Base-by-base conservation (phyloP, 2,329 filamentous ascomycete genomes). In the Sporothrix dimorphospora region DNA sequence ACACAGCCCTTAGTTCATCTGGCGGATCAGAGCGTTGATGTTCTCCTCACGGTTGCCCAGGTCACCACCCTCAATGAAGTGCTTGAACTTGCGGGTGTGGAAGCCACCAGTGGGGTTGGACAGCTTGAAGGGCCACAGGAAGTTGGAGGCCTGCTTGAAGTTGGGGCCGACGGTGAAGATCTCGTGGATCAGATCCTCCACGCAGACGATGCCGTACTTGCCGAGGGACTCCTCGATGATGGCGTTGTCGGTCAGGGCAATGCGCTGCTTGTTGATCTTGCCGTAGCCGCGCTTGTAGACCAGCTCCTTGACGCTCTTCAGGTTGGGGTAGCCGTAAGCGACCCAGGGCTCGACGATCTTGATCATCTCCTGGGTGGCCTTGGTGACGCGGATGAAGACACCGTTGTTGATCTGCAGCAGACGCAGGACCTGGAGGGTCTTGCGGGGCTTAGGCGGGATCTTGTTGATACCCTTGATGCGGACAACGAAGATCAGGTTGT, bases 391-490 rank as follows among this genome's bases (percentile, higher is more conserved):
- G 86, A 99, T 89, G 88, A 99, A 99, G 85, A 98, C 94, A 85
- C 95, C 96, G 85, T 97, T 98, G 93, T 99, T 99, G 92, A 99
- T 99, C 89, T 99, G 96, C 81, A 99, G 92, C 78, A 99, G 94
- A 89, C 96, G 95, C 84, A 99, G 94, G 75, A 99, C 93, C 88
- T 99, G 96, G 80, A 99, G 91, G 82, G 97, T 98, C 92, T 99
- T 99, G 90, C 96, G 94, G 86, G 97, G 97, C 93, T 99, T 98
- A 80, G 96, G 96, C 83, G 97, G 91, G 81, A 99, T 98, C 93
- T 99, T 99, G 93, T 98, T 98, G 94, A 99, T 98, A 90, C 91
- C 96, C 94, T 99, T 99, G 90, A 99, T 99, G 85, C 96, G 95
- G 85, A 98, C 87, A 80, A 99, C 91, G 85, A 99, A 99, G 87